phyloP scores from a whole-genome alignment of 768 basidiomycete genomes.

The Suillus discolor region DNA sequence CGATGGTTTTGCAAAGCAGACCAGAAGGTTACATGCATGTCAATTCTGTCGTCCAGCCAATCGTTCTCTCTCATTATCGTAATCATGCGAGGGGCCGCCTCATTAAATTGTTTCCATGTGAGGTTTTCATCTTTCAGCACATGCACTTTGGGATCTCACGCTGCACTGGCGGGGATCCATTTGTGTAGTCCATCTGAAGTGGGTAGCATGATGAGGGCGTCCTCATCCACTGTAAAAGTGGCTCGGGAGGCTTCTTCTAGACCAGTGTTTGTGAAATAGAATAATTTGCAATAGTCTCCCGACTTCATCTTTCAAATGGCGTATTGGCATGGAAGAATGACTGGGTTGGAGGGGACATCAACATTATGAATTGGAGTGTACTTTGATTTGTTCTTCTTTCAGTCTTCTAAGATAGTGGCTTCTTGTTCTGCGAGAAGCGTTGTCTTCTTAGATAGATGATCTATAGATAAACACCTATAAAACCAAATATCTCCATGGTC shows the following conservation, averaged over 20 bases:
- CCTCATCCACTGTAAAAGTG: background rate
- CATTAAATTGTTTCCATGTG: slow-evolving; percentile 6
- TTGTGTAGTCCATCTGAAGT: background rate
- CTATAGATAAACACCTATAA: no score
- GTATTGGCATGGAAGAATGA: no score
- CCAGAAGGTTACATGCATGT: slow-evolving; percentile 19
- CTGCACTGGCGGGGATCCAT: background rate
- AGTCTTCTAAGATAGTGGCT: no score
- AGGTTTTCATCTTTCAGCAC: background rate
- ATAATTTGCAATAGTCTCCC: no score
- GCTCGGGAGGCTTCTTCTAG: background rate
- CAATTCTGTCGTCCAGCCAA: slow-evolving; percentile 9
- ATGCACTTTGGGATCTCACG: background rate
- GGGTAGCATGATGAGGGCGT: background rate
- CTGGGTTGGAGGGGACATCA: no score
- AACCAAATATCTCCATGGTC: no score
- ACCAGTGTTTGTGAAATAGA: no score
- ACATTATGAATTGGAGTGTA: no score
- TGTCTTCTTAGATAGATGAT: no score
- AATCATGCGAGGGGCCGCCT: slow-evolving; percentile 15
- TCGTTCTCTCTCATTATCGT: slow-evolving; percentile 5
- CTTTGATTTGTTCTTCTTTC: no score
- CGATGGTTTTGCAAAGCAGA: slow-evolving; percentile 6
- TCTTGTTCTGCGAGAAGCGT: no score
- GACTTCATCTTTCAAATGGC: no score